phyloP scores from a whole-genome alignment of 2,329 filamentous ascomycete genomes.

The Penicillium sp. region DNA sequence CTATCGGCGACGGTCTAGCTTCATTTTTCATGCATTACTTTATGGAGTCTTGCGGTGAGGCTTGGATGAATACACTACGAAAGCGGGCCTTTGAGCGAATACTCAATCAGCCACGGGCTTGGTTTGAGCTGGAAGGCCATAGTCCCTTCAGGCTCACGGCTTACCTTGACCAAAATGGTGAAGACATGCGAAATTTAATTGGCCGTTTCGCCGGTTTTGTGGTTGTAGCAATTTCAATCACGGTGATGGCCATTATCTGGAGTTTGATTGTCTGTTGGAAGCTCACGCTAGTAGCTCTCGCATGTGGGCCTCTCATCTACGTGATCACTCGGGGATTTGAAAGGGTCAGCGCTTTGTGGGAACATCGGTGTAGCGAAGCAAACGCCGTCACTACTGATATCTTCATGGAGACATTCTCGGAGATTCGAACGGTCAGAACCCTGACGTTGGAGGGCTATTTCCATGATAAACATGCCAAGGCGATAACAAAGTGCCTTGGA shows the following conservation, averaged over 20 bases:
- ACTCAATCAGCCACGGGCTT: constrained; percentile 67
- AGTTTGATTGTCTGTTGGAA: constrained; percentile 70
- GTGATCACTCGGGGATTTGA: constrained; percentile 61
- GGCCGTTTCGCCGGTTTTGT: constrained; percentile 69
- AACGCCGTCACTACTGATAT: constrained; percentile 56
- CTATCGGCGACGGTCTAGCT: constrained; percentile 58
- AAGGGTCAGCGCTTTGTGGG: constrained; percentile 63
- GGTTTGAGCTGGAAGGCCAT: constrained; percentile 69
- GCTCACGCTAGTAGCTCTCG: constrained; percentile 69
- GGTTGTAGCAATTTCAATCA: constrained; percentile 62
- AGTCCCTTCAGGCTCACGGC: constrained; percentile 59
- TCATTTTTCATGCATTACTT: constrained; percentile 64
- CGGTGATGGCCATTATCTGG: constrained; percentile 66
- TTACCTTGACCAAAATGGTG: constrained; percentile 71
- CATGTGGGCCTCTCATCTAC: constrained; percentile 62
- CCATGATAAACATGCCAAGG: constrained; percentile 52
- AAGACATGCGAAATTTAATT: constrained; percentile 80
- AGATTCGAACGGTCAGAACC: constrained; percentile 71
- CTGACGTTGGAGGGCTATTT: constrained; percentile 71
- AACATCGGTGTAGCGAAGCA: constrained; percentile 59
- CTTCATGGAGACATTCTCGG: constrained; percentile 68
- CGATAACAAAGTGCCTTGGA: constrained; percentile 48
- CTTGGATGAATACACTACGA: constrained; percentile 71
- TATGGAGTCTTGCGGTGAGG: constrained; percentile 64
- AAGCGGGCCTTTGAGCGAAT: constrained; percentile 62